A percentile compares a stretch with the other conserved stretches of the same genome.
Conservation (phyloP, 768 basidiomycete species). For the Pisolithus microcarpus region DNA sequence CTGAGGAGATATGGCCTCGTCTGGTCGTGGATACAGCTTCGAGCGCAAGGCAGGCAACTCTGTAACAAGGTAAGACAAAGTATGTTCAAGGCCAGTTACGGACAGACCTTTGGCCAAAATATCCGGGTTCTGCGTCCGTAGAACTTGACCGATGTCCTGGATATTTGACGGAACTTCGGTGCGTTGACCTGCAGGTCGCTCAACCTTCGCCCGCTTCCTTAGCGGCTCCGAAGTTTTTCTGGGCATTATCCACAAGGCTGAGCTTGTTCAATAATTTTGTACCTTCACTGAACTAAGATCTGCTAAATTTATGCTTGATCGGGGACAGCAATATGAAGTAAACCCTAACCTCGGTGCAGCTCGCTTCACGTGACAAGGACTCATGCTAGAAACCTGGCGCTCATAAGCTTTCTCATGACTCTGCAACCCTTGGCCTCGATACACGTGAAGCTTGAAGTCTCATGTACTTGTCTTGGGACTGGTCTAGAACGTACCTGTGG, state of each 20-base stretch:
- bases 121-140: constrained; percentile 12
- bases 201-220: constrained; percentile 21
- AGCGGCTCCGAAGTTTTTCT: constrained; percentile 3
- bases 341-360: background rate
- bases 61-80: constrained; percentile 9
- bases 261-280: background rate
- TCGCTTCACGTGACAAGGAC: too few species aligned
- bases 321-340: background rate
- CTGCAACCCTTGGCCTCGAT: too few species aligned
- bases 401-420: too few species aligned
- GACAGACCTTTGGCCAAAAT: constrained; percentile 19
- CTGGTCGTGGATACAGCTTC: constrained; percentile 47
- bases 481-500: too few species aligned
- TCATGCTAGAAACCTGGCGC: too few species aligned
- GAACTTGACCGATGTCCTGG: constrained; percentile 17
- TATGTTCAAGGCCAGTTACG: background rate
- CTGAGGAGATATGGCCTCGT: constrained; percentile 44
- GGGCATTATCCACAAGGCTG: constrained; percentile 9
- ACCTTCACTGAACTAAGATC: background rate
- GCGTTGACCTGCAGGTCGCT: constrained; percentile 1
- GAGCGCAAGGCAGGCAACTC: constrained; percentile 53
- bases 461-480: too few species aligned
- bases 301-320: background rate
- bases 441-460: too few species aligned
- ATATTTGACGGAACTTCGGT: constrained; percentile 7